Conservation (phyloP, 495 filamentous ascomycete species). For the Penicillium bialowiezense region DNA sequence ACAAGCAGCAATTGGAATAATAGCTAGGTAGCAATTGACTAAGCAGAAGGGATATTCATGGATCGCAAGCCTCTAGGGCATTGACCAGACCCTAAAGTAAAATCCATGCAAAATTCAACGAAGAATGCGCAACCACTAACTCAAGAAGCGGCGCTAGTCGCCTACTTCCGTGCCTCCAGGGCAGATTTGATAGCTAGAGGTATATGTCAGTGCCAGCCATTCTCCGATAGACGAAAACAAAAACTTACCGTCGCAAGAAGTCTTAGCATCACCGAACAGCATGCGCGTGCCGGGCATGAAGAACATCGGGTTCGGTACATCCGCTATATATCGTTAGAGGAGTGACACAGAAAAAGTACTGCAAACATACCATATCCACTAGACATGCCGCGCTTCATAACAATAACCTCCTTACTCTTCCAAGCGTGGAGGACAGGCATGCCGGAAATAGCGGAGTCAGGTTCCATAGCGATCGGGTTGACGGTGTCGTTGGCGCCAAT, state of each 20-base stretch:
- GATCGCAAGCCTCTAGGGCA: neutral
- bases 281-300: constrained; percentile 80
- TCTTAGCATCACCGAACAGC: constrained; percentile 82
- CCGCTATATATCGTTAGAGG: constrained; percentile 43
- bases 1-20: too few species aligned
- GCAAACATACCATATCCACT: constrained; percentile 67
- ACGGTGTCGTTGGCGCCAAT: constrained; percentile 87
- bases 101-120: neutral
- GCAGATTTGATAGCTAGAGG: constrained; percentile 38
- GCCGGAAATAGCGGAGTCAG: constrained; percentile 73
- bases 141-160: too few species aligned
- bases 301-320: constrained; percentile 86
- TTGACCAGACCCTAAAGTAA: neutral
- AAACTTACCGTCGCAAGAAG: constrained; percentile 65
- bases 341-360: neutral
- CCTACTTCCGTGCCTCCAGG: constrained; percentile 40
- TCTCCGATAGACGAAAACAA: neutral
- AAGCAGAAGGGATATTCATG: neutral
- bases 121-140: too few species aligned
- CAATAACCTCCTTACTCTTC: constrained; percentile 86
- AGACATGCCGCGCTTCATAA: constrained; percentile 82
- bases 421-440: constrained; percentile 86
- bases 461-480: constrained; percentile 78
- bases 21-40: neutral
- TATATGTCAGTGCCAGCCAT: neutral